A percentile compares a stretch with the other conserved stretches of the same genome.
These are phyloP conservation scores for Trichoderma gamsii DNA, from an alignment of 495 filamentous ascomycete genomes.

Conservation along the genomic window DNA sequence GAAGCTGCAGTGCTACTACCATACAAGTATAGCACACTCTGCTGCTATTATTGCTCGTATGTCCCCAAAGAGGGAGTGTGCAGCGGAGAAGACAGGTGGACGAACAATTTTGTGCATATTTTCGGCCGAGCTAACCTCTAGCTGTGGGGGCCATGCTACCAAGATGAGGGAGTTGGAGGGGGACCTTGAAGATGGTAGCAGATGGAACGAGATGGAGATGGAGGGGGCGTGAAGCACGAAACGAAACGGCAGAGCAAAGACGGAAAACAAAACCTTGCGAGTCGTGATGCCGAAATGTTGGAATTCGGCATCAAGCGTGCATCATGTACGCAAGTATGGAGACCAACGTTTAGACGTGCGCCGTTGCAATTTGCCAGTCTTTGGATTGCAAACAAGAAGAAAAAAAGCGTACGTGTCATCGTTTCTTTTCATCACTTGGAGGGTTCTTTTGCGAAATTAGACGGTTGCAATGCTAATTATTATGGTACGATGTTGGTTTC, in stretches of 20 bases:
- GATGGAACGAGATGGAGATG: conserved; percentile 16
- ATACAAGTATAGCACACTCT: too few species aligned
- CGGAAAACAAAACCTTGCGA: background rate
- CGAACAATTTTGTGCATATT: background rate
- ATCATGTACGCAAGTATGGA: background rate
- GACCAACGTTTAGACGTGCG: background rate
- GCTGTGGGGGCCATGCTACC: background rate
- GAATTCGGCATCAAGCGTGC: conserved; percentile 13
- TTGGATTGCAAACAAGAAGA: background rate
- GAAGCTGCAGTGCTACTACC: background rate
- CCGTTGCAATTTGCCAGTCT: background rate
- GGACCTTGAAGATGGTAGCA: conserved; percentile 6
- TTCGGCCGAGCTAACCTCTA: background rate
- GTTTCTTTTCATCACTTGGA: background rate
- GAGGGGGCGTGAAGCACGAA: conserved; percentile 9
- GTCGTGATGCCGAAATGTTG: conserved; percentile 10
- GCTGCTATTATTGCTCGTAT: too few species aligned
- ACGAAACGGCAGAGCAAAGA: conserved; percentile 5
- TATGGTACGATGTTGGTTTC: too few species aligned
- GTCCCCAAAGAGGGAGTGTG: background rate
- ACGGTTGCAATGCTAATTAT: background rate
- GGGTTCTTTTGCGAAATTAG: background rate
- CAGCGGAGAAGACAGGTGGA: background rate
- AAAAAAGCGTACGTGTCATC: background rate
- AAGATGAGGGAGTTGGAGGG: background rate